Evolutionary conservation across 228 moss, liverwort and hornwort species (phyloP).

Genomic region (Sphagnum fallax): DNA sequence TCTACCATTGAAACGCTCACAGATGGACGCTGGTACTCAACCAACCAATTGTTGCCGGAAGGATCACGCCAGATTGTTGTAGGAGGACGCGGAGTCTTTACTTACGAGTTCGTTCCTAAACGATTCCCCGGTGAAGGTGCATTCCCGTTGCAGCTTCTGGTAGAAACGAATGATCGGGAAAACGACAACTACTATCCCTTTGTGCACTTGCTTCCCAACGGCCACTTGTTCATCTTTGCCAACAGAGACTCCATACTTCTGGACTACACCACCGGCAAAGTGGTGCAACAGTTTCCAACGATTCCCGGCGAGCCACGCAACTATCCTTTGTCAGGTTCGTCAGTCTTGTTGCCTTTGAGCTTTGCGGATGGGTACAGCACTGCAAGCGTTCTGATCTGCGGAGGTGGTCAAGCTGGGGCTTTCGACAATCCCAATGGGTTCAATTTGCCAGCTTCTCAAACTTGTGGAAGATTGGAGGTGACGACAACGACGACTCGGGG

Average conservation of each 20-base stretch:
- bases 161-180: background rate
- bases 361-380: background rate
- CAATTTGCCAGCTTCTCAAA: background rate
- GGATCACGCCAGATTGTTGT: slow-evolving; percentile 13
- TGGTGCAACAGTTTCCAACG: slow-evolving; percentile 4
- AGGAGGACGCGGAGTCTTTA: slow-evolving; percentile 5
- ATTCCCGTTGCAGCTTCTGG: background rate
- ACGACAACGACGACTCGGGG: background rate
- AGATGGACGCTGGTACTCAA: slow-evolving; percentile 8
- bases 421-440: background rate
- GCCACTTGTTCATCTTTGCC: slow-evolving; percentile 11
- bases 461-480: slow-evolving; percentile 10
- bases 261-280: slow-evolving; percentile 5
- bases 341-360: slow-evolving; percentile 7
- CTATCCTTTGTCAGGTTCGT: slow-evolving; percentile 11
- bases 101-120: slow-evolving; percentile 17
- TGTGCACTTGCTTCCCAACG: slow-evolving; percentile 8
- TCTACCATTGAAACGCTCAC: slow-evolving; percentile 3
- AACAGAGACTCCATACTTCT: slow-evolving; percentile 8
- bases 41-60: slow-evolving; percentile 11
- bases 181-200: slow-evolving; percentile 10
- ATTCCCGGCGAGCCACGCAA: slow-evolving; percentile 8
- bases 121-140: background rate
- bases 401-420: slow-evolving; percentile 9
- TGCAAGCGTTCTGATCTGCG: slow-evolving; percentile 3